phyloP scores from a whole-genome alignment of 1,139 yeast genomes.

The Spathaspora sp. region DNA sequence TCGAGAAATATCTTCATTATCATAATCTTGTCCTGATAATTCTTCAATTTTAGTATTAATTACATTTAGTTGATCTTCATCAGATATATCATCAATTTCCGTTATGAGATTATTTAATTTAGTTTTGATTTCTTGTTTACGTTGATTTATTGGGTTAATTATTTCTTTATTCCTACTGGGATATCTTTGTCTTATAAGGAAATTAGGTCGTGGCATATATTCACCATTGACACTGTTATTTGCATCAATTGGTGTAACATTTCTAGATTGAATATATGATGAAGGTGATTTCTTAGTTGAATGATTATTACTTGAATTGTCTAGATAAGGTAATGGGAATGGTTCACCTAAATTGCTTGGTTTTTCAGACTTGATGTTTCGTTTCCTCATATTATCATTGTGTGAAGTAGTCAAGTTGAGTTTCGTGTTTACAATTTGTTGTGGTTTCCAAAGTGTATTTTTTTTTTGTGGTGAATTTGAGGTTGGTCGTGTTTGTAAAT shows the following conservation, averaged over 20 bases:
- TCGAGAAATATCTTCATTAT: neutral
- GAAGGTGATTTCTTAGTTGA: constrained; percentile 5
- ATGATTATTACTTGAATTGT: constrained; percentile 2
- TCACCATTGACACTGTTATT: constrained; percentile 2
- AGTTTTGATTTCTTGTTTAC: neutral
- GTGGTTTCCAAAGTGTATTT: neutral
- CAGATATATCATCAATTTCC: neutral
- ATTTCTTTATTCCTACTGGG: constrained; percentile 8
- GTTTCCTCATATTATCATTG: constrained; percentile 12
- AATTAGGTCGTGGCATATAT: neutral
- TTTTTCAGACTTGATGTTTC: constrained; percentile 8
- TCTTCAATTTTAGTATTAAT: constrained; percentile 1
- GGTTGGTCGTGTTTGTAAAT: neutral
- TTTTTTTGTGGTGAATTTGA: neutral
- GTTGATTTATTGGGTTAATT: constrained; percentile 7
- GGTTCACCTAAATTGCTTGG: constrained; percentile 32
- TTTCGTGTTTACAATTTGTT: neutral
- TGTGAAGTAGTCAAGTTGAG: neutral
- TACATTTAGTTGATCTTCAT: neutral
- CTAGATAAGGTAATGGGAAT: constrained; percentile 32
- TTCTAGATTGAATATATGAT: constrained; percentile 6
- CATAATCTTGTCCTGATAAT: neutral
- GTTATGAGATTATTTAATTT: neutral
- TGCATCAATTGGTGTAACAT: constrained; percentile 1
- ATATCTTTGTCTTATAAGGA: neutral